Base-by-base conservation (phyloP, 192 early-diverging fungal species). In the Jimgerdemannia flammicorona region DNA sequence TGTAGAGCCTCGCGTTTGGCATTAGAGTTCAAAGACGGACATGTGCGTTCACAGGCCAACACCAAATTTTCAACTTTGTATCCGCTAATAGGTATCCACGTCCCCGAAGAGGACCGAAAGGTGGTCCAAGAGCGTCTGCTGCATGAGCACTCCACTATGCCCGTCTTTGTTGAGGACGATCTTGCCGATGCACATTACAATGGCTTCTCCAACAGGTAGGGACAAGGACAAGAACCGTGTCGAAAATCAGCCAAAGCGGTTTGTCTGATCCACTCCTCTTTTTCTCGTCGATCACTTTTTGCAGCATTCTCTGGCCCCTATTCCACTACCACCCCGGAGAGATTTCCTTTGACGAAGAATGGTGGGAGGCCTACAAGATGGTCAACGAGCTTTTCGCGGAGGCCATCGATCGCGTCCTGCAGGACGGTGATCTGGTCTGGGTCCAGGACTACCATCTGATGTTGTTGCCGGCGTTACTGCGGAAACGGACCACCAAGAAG, bases 281-380 rank as follows among this genome's bases (percentile, higher is more conserved):
- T 29, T 29, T 29, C 29, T 29, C 49, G 8, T 14, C 49, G 49
- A 59, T 59, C 14, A 10, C 9, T 68, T 59, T 41, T 68, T 68
- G 20, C 80, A 95, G 94, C 78, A 98, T 99, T 72, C 90, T 99
- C 59, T 98, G 97, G 98, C 98, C 98, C 4, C 85, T 99, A 69
- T 99, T 99, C 87, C 98, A 99, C 83, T 99, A 99, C 83, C 96
- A 99, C 77, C 96, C 97, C 9, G 96, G 97, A 67, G 98, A 99
- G 85, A 97, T 99, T 77, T 90, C 92, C 4, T 99, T 99, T 77
- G 92, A 96, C 81, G 93, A 96, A 79, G 89, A 89, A 8, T 91
- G 95, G 80, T 99, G 96, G 96, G 93, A 96, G 17, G 96, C 93
- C 10, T 99, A 99, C 82, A 91, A 95, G 81, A 81, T 87, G 41